These are phyloP conservation scores for Bolboschoenoplectus hybrid DNA, from an alignment of 202 grass and related monocot species.

Conservation along the genomic window DNA sequence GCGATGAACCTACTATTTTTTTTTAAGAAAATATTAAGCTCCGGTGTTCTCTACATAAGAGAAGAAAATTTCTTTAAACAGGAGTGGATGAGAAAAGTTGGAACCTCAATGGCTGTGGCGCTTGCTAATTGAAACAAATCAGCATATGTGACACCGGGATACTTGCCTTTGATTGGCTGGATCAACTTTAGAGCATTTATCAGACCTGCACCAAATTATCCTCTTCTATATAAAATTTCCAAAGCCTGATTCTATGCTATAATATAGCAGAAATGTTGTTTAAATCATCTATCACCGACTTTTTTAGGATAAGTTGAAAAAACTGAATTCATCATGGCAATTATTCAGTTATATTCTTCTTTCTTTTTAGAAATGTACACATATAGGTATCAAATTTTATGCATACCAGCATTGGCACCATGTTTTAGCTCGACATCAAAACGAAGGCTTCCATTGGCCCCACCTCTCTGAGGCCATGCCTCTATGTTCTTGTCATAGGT, in stretches of 20 bases:
- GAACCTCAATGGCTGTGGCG: slow-evolving; percentile 97
- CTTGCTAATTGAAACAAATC: slow-evolving; percentile 98
- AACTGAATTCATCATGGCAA: neutral
- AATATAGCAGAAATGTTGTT: neutral
- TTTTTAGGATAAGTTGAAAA: neutral
- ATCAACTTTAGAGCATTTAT: slow-evolving; percentile 93
- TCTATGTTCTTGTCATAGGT: slow-evolving; percentile 92
- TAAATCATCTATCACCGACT: neutral
- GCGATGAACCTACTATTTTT: neutral
- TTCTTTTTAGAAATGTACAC: neutral
- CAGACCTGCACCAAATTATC: slow-evolving; percentile 54
- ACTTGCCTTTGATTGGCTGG: slow-evolving; percentile 90
- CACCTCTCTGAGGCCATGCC: slow-evolving; percentile 84
- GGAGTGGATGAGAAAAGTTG: slow-evolving; percentile 9
- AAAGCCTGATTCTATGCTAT: neutral
- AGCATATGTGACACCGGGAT: slow-evolving; percentile 63
- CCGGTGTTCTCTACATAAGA: neutral
- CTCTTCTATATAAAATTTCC: neutral
- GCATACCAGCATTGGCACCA: slow-evolving; percentile 92
- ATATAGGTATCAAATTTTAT: slow-evolving; percentile 31
- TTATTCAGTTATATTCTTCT: neutral
- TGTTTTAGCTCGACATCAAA: slow-evolving; percentile 95
- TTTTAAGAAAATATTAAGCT: neutral
- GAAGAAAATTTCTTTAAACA: slow-evolving; percentile 34
- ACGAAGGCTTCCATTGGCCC: slow-evolving; percentile 92